phyloP scores from a whole-genome alignment of 805 yeast species.

The Hanseniaspora taiwanica region DNA sequence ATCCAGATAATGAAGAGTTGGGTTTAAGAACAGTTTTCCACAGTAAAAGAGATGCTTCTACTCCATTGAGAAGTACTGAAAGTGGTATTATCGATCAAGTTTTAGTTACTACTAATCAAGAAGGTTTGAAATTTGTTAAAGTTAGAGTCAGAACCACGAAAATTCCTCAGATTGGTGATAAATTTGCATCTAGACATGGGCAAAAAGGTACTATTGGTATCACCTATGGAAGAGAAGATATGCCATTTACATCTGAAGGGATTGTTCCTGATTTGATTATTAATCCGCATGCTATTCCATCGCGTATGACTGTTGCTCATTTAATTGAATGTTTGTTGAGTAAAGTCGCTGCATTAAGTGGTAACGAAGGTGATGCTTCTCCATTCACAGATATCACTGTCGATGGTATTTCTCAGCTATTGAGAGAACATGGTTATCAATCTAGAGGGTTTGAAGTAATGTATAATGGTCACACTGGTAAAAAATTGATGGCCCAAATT shows the following conservation, averaged over 20 bases:
- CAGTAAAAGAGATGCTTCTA: constrained; percentile 96
- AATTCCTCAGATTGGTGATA: constrained; percentile 97
- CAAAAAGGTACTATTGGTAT: constrained; percentile 99
- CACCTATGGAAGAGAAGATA: constrained; percentile 94
- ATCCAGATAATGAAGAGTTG: constrained; percentile 97
- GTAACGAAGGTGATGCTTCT: constrained; percentile 98
- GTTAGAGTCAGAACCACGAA: constrained; percentile 98
- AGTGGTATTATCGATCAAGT: constrained; percentile 98
- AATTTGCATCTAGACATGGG: constrained; percentile 98
- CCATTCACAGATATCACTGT: constrained; percentile 98
- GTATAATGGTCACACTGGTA: constrained; percentile 99
- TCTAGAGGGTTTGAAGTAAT: constrained; percentile 97
- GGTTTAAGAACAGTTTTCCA: constrained; percentile 98
- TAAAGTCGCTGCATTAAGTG: constrained; percentile 88
- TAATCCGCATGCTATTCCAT: constrained; percentile 99
- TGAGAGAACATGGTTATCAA: constrained; percentile 93
- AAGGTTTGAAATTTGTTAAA: constrained; percentile 93
- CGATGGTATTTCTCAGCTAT: constrained; percentile 83
- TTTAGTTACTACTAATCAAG: constrained; percentile 90
- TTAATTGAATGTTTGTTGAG: constrained; percentile 94
- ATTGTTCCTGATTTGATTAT: constrained; percentile 93
- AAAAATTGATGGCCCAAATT: constrained; percentile 92
- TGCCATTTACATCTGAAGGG: constrained; percentile 96
- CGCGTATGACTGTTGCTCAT: constrained; percentile 99
- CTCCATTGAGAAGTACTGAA: constrained; percentile 93